Conservation (phyloP, 2,329 filamentous ascomycete species). For the Keithomyces neogunnii region DNA sequence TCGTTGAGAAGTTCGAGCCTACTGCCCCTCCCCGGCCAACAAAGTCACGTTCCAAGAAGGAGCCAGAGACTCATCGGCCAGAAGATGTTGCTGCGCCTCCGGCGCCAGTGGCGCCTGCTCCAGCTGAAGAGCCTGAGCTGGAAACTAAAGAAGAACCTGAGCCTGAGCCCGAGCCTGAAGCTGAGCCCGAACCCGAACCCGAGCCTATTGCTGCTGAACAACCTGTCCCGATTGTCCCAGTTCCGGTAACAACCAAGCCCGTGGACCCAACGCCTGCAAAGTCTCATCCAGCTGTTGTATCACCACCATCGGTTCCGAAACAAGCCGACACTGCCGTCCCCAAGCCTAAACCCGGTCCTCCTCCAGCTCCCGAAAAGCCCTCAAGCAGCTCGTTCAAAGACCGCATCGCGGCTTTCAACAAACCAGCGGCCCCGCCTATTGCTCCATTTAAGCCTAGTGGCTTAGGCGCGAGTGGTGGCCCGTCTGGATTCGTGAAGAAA, state of each 20-base stretch:
- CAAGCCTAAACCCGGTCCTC: conserved; percentile 41
- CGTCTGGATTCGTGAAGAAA: conserved; percentile 80
- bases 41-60: conserved; percentile 62
- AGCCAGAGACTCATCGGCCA: conserved; percentile 25
- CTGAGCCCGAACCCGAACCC: conserved; percentile 19
- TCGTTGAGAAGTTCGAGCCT: conserved; percentile 93
- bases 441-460: conserved; percentile 81
- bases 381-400: conserved; percentile 75
- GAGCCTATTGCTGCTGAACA: conserved; percentile 24
- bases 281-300: conserved; percentile 6
- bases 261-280: conserved; percentile 14
- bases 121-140: conserved; percentile 10
- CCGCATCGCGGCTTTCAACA: conserved; percentile 96
- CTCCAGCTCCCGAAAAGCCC: conserved; percentile 68
- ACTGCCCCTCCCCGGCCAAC: conserved; percentile 78
- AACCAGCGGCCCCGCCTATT: conserved; percentile 72
- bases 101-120: conserved; percentile 20
- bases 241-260: conserved; percentile 20
- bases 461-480: conserved; percentile 41
- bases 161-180: conserved; percentile 24
- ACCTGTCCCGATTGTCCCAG: conserved; percentile 21
- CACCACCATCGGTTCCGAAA: conserved; percentile 23
- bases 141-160: conserved; percentile 14
- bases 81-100: conserved; percentile 23
- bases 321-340: conserved; percentile 23